Base-by-base conservation (phyloP, 768 basidiomycete genomes). In the Sarcodon sp. region DNA sequence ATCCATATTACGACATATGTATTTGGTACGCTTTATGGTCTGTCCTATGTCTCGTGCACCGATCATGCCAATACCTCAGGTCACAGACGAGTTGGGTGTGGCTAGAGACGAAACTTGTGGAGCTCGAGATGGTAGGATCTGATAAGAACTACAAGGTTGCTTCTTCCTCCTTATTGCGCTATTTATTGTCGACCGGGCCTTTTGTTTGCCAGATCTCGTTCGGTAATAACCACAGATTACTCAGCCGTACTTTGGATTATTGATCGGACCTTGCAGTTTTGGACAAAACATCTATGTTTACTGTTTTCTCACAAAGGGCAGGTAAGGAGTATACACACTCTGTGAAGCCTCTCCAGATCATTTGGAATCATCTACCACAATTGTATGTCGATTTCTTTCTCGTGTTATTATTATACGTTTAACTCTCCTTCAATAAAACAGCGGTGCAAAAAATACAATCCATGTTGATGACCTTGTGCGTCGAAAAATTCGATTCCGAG, bases 201-300 rank as follows among this genome's bases (percentile, higher is more conserved):
- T 16, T 13, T 9, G 4, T 8, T 13, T 41, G 8, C 27, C 27
- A 68, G 80, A 80, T 83, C 53, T 78, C 80, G 3, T 83, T 83
- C 55, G 80, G 80, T 80, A 51, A 57, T 36, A 18, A 38, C 38
- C n/a, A 46, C 21, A 8, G 35, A 7, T 6, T 31, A 6, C 33
- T 18, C 34, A 9, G 27, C 16, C 18, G 31, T 33, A 21, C 16
- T 46, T 38, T 16, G 13, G 6, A 35, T 31, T n/a, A 21, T 21
- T 49, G 6, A 43, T 57, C 47, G 44, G 37, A 46, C 55, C 7
- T 10, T 45, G 53, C 61, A 79, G 88, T 91, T 0, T 70, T 91
- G 18, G 91, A 94, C 69, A 84, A 88, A 60, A 84, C 78, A 1
- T 77, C 75, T 50, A 94, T 93, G 90, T 93, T 91, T 62, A 83